Conservation (phyloP, 129 eudicot genomes). For the Flaveria brownii region DNA sequence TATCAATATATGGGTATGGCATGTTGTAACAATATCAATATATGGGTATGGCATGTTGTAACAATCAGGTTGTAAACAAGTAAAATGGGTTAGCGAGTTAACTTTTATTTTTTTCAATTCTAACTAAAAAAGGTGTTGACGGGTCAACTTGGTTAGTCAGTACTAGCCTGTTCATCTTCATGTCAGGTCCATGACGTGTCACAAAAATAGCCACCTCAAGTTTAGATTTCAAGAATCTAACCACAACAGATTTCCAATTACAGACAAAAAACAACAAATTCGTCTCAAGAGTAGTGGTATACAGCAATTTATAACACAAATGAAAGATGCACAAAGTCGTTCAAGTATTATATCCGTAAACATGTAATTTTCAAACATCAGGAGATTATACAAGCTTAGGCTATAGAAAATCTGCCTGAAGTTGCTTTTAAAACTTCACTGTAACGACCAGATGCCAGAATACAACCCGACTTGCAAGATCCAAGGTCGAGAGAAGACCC, state of each 20-base stretch:
- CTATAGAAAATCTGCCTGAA: slow-evolving; percentile 4
- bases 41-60: no score
- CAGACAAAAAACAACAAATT: neutral
- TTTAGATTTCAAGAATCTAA: neutral
- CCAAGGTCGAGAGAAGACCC: slow-evolving; percentile 21
- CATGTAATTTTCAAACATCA: slow-evolving; percentile 2
- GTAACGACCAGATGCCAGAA: slow-evolving; percentile 17
- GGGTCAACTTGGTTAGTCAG: neutral
- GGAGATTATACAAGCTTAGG: slow-evolving; percentile 1
- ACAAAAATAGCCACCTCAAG: neutral
- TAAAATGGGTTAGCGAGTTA: neutral
- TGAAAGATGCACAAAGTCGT: slow-evolving; percentile 3
- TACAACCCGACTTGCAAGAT: slow-evolving; percentile 14
- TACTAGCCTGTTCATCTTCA: no score
- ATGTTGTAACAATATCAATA: no score
- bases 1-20: no score
- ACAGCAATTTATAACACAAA: slow-evolving; percentile 9
- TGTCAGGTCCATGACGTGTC: neutral
- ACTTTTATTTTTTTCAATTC: neutral
- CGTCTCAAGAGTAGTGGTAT: neutral
- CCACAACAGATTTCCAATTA: neutral
- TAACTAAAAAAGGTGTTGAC: neutral
- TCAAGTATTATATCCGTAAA: neutral
- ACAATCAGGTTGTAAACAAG: no score
- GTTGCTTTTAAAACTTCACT: slow-evolving; percentile 7